phyloP scores from a whole-genome alignment of 1,284 basidiomycete species.

The Ustilago sp. region DNA sequence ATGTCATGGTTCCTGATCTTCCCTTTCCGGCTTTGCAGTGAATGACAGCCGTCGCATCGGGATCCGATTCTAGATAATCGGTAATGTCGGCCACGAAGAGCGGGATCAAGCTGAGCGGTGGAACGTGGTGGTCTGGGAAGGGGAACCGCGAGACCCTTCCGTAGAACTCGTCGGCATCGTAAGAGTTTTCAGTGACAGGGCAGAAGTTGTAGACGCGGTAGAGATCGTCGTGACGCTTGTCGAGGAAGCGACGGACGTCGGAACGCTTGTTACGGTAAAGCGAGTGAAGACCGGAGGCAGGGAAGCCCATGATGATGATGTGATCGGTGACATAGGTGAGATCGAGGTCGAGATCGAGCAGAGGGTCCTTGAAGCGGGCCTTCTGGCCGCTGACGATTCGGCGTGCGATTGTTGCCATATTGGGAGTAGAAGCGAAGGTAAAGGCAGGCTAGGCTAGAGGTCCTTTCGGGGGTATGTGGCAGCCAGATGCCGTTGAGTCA shows the following conservation, averaged over 20 bases:
- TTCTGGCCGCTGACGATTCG: constrained; percentile 75
- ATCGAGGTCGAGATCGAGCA: constrained; percentile 80
- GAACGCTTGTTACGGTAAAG: constrained; percentile 83
- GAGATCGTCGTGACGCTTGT: constrained; percentile 79
- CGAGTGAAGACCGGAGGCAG: constrained; percentile 81
- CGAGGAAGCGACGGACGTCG: constrained; percentile 82
- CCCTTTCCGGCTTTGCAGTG: constrained; percentile 79
- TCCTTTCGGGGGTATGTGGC: background rate
- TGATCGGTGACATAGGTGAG: constrained; percentile 79
- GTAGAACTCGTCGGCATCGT: constrained; percentile 71
- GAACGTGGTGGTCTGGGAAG: constrained; percentile 81
- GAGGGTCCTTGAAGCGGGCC: constrained; percentile 79
- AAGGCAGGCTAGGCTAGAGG: background rate
- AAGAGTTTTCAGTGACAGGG: constrained; percentile 71
- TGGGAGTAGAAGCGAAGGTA: constrained; percentile 3
- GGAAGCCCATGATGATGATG: constrained; percentile 86
- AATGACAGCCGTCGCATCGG: constrained; percentile 80
- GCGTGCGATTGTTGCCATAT: constrained; percentile 59
- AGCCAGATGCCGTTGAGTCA: background rate
- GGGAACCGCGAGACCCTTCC: constrained; percentile 82
- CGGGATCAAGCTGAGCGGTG: constrained; percentile 83
- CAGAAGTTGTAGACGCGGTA: constrained; percentile 87
- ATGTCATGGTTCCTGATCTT: constrained; percentile 61
- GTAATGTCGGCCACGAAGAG: constrained; percentile 82
- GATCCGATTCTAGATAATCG: constrained; percentile 79